phyloP scores from a whole-genome alignment of 2,329 filamentous ascomycete species.

The Trichoderma endophyticum region DNA sequence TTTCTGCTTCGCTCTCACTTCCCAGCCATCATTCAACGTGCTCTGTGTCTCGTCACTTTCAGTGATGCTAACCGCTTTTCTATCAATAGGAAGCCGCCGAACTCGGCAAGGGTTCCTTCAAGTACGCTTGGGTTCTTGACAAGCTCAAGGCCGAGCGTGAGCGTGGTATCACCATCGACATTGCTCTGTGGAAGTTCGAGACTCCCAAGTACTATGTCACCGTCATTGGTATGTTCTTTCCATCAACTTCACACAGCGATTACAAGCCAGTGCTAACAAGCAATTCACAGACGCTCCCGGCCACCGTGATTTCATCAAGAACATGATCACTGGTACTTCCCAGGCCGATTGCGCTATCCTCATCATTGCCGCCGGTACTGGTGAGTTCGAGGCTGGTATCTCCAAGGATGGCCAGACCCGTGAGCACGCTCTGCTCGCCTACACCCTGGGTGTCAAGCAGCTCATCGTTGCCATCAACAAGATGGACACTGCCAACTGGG shows the following conservation, averaged over 20 bases:
- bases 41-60: background rate
- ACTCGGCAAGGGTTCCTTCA: conserved; percentile 99
- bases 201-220: conserved; percentile 97
- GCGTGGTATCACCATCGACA: conserved; percentile 99
- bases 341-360: conserved; percentile 99
- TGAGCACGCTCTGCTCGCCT: conserved; percentile 99
- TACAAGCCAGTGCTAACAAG: background rate
- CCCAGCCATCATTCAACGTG: background rate
- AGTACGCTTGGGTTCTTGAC: conserved; percentile 99
- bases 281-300: conserved; percentile 77
- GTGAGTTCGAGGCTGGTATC: conserved; percentile 99
- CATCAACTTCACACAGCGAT: background rate
- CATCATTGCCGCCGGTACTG: conserved; percentile 99
- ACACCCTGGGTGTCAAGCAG: conserved; percentile 99
- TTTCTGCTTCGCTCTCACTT: background rate
- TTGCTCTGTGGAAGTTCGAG: conserved; percentile 99
- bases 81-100: conserved; percentile 84
- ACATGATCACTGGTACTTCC: conserved; percentile 99
- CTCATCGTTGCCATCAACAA: conserved; percentile 99
- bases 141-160: conserved; percentile 99
- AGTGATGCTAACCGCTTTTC: conserved; percentile 19
- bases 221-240: conserved; percentile 74
- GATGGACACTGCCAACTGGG: conserved; percentile 99
- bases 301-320: conserved; percentile 99
- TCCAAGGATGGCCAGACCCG: conserved; percentile 99